Conservation (phyloP, 1,284 basidiomycete genomes). For the Singerocomus rubriflavus region DNA sequence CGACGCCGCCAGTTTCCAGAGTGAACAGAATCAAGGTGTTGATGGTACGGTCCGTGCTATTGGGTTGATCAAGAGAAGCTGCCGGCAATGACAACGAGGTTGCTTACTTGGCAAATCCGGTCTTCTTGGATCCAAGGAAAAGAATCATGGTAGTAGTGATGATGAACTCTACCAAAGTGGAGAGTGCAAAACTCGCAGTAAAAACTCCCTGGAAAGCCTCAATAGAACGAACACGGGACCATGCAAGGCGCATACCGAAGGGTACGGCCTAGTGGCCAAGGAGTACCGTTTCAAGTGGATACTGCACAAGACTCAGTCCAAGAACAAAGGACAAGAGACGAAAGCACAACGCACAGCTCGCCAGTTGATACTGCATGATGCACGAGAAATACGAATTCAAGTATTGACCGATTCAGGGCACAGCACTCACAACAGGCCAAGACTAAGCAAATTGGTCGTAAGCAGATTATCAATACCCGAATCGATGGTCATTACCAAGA, state of each 20-base stretch:
- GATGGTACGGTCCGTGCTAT: constrained; percentile 48
- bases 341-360: constrained; percentile 25
- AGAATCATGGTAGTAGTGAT: constrained; percentile 49
- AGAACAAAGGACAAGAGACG: fast-evolving
- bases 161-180: constrained; percentile 48
- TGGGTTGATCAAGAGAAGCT: constrained; percentile 2
- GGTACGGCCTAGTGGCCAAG: constrained; percentile 32
- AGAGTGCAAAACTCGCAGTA: constrained; percentile 50
- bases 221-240: neutral
- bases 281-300: constrained; percentile 31
- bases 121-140: constrained; percentile 44
- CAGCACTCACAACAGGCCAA: constrained; percentile 28
- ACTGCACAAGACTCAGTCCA: constrained; percentile 5
- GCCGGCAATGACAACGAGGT: neutral
- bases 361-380: constrained; percentile 26
- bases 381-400: neutral
- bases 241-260: constrained; percentile 16
- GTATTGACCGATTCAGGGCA: neutral
- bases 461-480: neutral
- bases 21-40: constrained; percentile 52
- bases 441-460: constrained; percentile 17
- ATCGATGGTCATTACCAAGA: constrained; percentile 23
- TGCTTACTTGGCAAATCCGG: constrained; percentile 38
- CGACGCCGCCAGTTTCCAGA: constrained; percentile 50
- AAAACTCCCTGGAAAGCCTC: constrained; percentile 44